Conservation (phyloP, 306 rosid species). For the Lupinus albus region DNA sequence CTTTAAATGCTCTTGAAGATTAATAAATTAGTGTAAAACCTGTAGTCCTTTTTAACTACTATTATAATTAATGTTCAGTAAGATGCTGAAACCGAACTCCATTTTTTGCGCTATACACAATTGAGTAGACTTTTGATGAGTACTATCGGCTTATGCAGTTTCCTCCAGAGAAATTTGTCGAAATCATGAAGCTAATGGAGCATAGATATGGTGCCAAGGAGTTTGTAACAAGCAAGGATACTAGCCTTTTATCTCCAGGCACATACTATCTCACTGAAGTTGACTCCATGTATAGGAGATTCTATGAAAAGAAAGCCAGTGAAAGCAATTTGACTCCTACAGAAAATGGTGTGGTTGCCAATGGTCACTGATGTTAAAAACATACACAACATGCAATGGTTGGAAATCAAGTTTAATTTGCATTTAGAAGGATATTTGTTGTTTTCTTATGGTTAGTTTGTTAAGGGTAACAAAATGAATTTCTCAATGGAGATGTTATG, state of each 20-base stretch:
- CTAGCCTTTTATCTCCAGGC: slow-evolving; percentile 62
- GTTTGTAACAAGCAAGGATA: slow-evolving; percentile 79
- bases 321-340: slow-evolving; percentile 1
- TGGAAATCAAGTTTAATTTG: slow-evolving; percentile 33
- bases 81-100: slow-evolving; percentile 17
- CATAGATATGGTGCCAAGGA: slow-evolving; percentile 81
- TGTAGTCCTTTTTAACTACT: neutral
- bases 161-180: slow-evolving; percentile 67
- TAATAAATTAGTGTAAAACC: neutral
- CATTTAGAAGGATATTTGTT: slow-evolving; percentile 32
- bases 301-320: slow-evolving; percentile 61
- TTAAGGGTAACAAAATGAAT: slow-evolving; percentile 36
- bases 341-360: slow-evolving; percentile 47
- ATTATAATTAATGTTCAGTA: neutral
- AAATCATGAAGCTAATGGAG: slow-evolving; percentile 80
- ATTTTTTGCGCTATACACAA: slow-evolving; percentile 10
- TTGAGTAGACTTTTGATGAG: slow-evolving; percentile 34
- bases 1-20: slow-evolving; percentile 1
- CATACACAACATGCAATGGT: neutral
- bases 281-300: slow-evolving; percentile 76
- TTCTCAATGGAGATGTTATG: slow-evolving; percentile 24
- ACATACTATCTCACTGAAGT: slow-evolving; percentile 85
- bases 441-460: slow-evolving; percentile 32
- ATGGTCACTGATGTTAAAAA: slow-evolving; percentile 55
- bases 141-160: slow-evolving; percentile 55